Conservation (phyloP, 495 filamentous ascomycete genomes). For the Neurospora sp. region DNA sequence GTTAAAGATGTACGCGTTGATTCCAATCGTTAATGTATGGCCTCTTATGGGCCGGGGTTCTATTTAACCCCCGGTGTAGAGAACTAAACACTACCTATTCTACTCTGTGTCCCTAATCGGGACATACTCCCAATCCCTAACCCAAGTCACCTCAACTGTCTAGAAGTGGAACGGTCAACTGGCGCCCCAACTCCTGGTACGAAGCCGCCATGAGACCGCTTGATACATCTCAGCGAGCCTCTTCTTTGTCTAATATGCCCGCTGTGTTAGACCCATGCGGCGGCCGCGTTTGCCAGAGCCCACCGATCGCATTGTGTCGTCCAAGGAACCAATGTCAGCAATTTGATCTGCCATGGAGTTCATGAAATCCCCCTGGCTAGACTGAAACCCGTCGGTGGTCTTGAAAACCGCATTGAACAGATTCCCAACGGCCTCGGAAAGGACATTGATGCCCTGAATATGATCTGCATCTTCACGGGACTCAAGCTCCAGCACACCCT, state of each 20-base stretch:
- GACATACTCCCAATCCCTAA: not conserved
- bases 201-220: not conserved
- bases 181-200: not conserved
- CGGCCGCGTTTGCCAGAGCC: not conserved
- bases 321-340: not conserved
- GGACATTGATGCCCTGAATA: slow-evolving; percentile 59
- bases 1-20: not conserved
- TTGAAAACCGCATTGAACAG: slow-evolving; percentile 58
- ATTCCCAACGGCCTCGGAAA: slow-evolving; percentile 55
- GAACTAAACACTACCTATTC: not conserved
- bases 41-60: not conserved
- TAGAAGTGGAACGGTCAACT: not conserved
- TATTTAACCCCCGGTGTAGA: not conserved
- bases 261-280: not conserved
- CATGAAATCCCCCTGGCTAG: not conserved
- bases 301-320: not conserved
- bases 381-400: slow-evolving; percentile 58
- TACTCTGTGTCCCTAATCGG: not conserved
- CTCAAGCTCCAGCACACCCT: slow-evolving; percentile 71
- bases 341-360: not conserved
- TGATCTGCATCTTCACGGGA: slow-evolving; percentile 65
- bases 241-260: not conserved
- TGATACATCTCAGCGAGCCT: not conserved
- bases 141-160: not conserved
- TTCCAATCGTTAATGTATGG: not conserved